phyloP scores from a whole-genome alignment of 1,284 basidiomycete genomes.

The Papiliotrema laurentii region DNA sequence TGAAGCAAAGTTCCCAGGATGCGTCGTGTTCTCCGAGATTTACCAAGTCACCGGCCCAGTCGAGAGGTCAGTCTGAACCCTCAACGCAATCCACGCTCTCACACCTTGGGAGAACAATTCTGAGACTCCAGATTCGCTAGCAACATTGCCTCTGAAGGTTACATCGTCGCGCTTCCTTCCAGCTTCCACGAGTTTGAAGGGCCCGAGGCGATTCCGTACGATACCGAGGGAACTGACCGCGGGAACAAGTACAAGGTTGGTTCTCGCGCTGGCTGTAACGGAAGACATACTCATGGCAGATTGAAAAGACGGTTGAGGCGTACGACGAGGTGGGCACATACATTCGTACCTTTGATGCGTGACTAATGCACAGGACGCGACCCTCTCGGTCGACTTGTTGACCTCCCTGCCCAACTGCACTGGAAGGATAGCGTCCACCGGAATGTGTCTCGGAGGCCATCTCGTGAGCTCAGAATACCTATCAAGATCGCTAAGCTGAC shows the following conservation, averaged over 20 bases:
- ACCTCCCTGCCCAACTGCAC: conserved; percentile 72
- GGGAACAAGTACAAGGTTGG: conserved; percentile 82
- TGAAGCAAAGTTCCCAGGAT: conserved; percentile 48
- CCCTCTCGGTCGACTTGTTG: conserved; percentile 68
- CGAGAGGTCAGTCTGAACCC: conserved; percentile 26
- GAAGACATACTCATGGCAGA: conserved; percentile 49
- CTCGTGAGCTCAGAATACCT: conserved; percentile 55
- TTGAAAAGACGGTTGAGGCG: conserved; percentile 74
- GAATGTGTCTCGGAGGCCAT: conserved; percentile 51
- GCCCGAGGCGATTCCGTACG: conserved; percentile 79
- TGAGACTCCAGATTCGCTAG: conserved; percentile 63
- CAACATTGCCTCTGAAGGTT: conserved; percentile 80
- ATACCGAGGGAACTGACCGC: conserved; percentile 79
- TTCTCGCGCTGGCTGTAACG: neutral
- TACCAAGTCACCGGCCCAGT: conserved; percentile 49
- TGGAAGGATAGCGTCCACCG: conserved; percentile 68
- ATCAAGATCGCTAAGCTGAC: no score
- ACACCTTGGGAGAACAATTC: conserved; percentile 4
- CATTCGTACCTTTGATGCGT: neutral
- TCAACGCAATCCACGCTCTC: neutral
- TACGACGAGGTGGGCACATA: conserved; percentile 67
- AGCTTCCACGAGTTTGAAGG: conserved; percentile 84
- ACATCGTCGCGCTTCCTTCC: conserved; percentile 41
- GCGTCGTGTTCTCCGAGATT: conserved; percentile 50
- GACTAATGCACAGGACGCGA: conserved; percentile 60